These are phyloP conservation scores for Pterocarpus santalinus DNA, from an alignment of 306 rosid genomes.

Conservation along the genomic window DNA sequence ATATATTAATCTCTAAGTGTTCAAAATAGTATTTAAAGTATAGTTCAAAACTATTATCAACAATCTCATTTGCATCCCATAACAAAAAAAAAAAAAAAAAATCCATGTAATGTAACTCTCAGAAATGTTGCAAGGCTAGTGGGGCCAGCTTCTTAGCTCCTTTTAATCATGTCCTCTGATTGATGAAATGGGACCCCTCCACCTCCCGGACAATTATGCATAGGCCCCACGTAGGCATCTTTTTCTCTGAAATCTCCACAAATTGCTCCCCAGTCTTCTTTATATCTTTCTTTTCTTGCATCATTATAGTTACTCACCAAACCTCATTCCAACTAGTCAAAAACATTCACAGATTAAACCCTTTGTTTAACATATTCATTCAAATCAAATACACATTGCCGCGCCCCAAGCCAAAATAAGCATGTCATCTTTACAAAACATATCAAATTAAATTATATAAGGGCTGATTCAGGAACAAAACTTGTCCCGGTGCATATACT, in stretches of 20 bases:
- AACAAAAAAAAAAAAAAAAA: no score
- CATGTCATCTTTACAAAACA: background rate
- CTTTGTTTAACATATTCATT: background rate
- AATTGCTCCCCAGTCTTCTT: background rate
- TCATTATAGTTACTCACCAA: slow-evolving; percentile 2
- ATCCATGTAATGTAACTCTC: background rate
- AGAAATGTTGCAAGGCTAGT: background rate
- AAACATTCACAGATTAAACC: background rate
- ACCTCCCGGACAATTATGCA: background rate
- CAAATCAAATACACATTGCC: background rate
- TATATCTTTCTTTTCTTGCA: background rate
- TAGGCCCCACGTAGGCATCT: background rate
- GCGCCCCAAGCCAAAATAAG: background rate
- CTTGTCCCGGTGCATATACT: background rate
- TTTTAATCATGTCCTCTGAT: slow-evolving; percentile 26
- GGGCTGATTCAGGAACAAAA: background rate
- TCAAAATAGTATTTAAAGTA: no score
- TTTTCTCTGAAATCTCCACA: background rate
- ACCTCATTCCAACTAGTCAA: background rate
- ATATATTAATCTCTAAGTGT: no score
- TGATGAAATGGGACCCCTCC: slow-evolving; percentile 34
- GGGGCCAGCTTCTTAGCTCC: background rate
- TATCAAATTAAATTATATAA: background rate
- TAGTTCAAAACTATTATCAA: no score
- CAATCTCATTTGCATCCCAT: no score